A percentile compares a stretch with the other conserved stretches of the same genome.
These are phyloP conservation scores for Paramicrosporidium saccamoebae DNA, from an alignment of 371 early-diverging fungal genomes.

Conservation along the genomic window DNA sequence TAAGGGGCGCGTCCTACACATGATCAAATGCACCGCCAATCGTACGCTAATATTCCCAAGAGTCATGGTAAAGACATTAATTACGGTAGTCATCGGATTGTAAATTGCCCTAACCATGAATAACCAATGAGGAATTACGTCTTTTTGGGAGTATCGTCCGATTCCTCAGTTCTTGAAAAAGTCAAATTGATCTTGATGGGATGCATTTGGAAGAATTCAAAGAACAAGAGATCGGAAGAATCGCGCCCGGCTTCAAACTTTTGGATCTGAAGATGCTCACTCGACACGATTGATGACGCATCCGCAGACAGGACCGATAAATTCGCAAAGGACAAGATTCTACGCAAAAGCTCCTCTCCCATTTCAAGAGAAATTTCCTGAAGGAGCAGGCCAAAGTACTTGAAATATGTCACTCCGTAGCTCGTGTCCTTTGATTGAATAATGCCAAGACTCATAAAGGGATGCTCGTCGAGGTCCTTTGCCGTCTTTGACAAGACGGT, in stretches of 20 bases:
- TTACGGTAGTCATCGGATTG: slow-evolving; percentile 2
- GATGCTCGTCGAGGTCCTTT: slow-evolving; percentile 16
- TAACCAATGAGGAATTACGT: slow-evolving; percentile 2
- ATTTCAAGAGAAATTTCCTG: slow-evolving; percentile 72
- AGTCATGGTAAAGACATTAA: slow-evolving; percentile 76
- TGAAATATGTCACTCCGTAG: slow-evolving; percentile 59
- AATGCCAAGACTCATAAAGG: slow-evolving; percentile 19
- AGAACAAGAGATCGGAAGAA: too few species aligned
- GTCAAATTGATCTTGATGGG: slow-evolving; percentile 76
- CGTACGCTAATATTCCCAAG: slow-evolving; percentile 70
- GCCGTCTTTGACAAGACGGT: slow-evolving; percentile 28
- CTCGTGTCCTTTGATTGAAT: slow-evolving; percentile 41
- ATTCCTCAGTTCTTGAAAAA: slow-evolving; percentile 47
- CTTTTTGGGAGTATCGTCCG: slow-evolving; percentile 7
- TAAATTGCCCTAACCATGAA: slow-evolving; percentile 2
- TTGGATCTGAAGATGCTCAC: too few species aligned
- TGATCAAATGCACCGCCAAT: background rate
- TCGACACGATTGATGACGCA: too few species aligned
- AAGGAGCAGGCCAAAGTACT: slow-evolving; percentile 50
- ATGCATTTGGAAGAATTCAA: slow-evolving; percentile 70
- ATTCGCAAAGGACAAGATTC: slow-evolving; percentile 46
- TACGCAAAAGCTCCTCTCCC: slow-evolving; percentile 59
- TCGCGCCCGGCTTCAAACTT: too few species aligned
- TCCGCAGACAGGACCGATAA: too few species aligned
- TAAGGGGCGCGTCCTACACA: slow-evolving; percentile 42